Evolutionary conservation across 2,329 filamentous ascomycete genomes (phyloP).

Genomic region (Xylariales sp.): DNA sequence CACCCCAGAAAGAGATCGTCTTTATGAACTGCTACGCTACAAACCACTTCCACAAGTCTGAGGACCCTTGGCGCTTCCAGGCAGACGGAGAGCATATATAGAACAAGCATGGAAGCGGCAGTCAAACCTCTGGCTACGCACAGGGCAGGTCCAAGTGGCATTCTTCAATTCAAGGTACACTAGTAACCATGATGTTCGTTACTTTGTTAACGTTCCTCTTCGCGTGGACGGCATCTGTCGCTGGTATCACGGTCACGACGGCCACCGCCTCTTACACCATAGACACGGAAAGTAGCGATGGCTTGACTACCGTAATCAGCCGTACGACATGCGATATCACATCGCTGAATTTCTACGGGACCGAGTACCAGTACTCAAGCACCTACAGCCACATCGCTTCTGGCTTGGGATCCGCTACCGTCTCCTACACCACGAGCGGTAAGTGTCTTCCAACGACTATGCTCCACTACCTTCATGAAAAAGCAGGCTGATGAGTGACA

Average conservation of each 20-base stretch:
- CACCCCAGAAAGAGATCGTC: no score
- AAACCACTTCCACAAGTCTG: no score
- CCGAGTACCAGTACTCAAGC: constrained; percentile 44
- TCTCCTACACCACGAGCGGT: constrained; percentile 31
- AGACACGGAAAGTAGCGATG: constrained; percentile 22
- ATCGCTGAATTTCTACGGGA: constrained; percentile 44
- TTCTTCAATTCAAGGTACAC: constrained; percentile 57
- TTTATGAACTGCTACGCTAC: no score
- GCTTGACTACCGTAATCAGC: constrained; percentile 23
- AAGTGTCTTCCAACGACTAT: constrained; percentile 20
- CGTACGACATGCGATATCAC: constrained; percentile 47
- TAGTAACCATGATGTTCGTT: constrained; percentile 22
- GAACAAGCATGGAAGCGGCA: no score
- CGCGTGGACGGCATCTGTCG: constrained; percentile 17
- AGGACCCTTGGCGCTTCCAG: no score
- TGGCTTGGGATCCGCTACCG: constrained; percentile 45
- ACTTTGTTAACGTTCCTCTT: constrained; percentile 15
- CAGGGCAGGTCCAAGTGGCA: no score
- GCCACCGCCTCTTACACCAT: constrained; percentile 19
- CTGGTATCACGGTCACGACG: constrained; percentile 21
- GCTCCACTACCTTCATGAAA: not conserved
- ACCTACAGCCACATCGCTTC: constrained; percentile 48
- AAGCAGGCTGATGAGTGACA: constrained; percentile 15
- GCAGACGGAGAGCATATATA: no score
- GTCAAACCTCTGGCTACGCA: no score